Evolutionary conservation across 139 green algal species (phyloP), one percentile per base, ranked within the genome.

Genomic region (Mesostigma viride): DNA sequence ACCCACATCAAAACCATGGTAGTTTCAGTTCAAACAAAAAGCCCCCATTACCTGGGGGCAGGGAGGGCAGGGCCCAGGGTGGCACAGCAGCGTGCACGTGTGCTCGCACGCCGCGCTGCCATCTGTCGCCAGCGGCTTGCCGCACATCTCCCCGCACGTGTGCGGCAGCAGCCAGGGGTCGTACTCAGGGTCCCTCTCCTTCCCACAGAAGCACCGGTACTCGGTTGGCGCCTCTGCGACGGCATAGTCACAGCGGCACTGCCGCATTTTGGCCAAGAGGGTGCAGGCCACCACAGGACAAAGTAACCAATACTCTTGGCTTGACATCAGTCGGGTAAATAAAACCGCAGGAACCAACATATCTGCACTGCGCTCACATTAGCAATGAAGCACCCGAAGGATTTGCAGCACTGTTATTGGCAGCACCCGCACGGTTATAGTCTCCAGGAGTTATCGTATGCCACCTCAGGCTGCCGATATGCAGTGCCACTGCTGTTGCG

Each of bases 171-270:
- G 48, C 69, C 69, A 76, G 31, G 63, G 63, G 44, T 71, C 35
- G 44, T 67, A 65, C 2, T 31, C 8, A 26, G 69, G 69, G 26
- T 76, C 63, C 22, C 31, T 40, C 28, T 64, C 57, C 34, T 72
- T 72, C 27, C 69, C 69, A 30, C 69, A 76, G 58, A 62, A 72
- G 62, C 69, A 76, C 22, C 62, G 69, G 51, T 76, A 76, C 26
- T 63, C 69, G 24, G 36, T 32, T 5, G 69, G 69, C 5, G 73
- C 24, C 3, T 76, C 63, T 26, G 3, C 1, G 14, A 31, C 22
- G n/a, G 44, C 22, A 35, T 72, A 76, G 22, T 76, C 69, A 24
- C 33, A 24, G 26, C 69, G 63, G 64, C 69, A 76, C 62, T 51
- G 40, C 40, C 8, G 40, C 11, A 51, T 24, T 14, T 24, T 8